Base-by-base conservation (phyloP, 176 grass and related monocot genomes). In the Hsuehochloa calcarea region DNA sequence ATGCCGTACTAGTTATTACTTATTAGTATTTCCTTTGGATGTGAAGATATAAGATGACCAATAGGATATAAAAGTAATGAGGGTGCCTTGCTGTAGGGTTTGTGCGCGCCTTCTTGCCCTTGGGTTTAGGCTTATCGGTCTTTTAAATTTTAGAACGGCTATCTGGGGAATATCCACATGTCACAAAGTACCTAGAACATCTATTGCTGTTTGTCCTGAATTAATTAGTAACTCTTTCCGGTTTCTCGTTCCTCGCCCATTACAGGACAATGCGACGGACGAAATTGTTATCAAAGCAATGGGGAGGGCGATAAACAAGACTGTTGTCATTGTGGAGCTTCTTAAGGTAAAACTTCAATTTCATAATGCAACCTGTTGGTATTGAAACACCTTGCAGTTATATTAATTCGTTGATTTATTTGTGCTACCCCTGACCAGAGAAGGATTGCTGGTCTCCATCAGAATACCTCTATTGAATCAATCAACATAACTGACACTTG, bases 221-320 rank as follows among this genome's bases (percentile, higher is more conserved):
- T 50, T 68, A n/a, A 12, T 27, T 61, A 3, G 22, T 80, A 27
- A 83, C 4, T 1, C 5, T 59, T 73, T 59, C 40, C 9, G 9
- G 0, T 35, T 80, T 17, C 4, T 17, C 0, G 6, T 77, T 71
- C 69, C 20, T 40, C 27, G 46, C 45, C 61, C 1, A 1, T 74
- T 44, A 0, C 59, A 94, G 92, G 92, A 94, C 4, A 77, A 89
- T 4, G 59, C 34, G 12, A 80, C 70, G 0, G 81, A 89, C 46
- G 80, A 91, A 72, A 82, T 94, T 31, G 55, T 89, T 27, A 87
- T 94, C 76, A 94, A 94, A 62, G 92, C 92, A 37, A 94, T 94
- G 92, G 92, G 92, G 56, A 94, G 84, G 74, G 92, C 92, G 1
- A 94, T 94, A 56, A 94, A 82, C 73, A 94, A 94, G 81, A 89